These are phyloP conservation scores for Salix arbutifolia DNA, from an alignment of 345 rosid species.

Conservation along the genomic window DNA sequence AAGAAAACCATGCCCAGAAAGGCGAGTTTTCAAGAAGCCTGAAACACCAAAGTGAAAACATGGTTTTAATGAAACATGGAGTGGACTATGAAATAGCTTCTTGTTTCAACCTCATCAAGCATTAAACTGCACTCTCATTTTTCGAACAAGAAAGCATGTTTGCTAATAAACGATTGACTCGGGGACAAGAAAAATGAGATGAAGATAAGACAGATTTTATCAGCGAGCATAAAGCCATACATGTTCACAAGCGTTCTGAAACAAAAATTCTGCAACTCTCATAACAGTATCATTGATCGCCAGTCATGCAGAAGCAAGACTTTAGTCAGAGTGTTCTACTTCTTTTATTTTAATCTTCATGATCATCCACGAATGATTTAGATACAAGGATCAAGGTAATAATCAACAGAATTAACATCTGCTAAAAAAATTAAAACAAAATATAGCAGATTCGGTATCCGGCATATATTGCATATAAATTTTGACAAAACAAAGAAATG, in stretches of 20 bases:
- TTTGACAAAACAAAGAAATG: constrained; percentile 16
- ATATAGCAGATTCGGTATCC: neutral
- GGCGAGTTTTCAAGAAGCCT: neutral
- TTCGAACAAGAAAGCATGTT: constrained; percentile 16
- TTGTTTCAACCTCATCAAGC: neutral
- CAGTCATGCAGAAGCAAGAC: constrained; percentile 8
- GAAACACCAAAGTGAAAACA: neutral
- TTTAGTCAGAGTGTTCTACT: neutral
- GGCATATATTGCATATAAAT: neutral
- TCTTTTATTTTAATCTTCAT: neutral
- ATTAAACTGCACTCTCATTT: neutral
- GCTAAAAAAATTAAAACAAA: neutral
- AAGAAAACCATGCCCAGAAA: neutral
- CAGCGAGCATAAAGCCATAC: neutral
- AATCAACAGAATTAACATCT: neutral
- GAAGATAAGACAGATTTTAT: neutral
- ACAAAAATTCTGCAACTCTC: neutral
- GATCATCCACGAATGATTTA: neutral
- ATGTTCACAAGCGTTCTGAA: neutral
- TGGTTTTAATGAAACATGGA: neutral
- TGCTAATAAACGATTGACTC: constrained; percentile 15
- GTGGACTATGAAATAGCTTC: neutral
- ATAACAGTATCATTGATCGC: neutral
- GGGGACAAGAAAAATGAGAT: constrained; percentile 4
- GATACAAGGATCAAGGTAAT: neutral